Conservation (phyloP, 2,329 filamentous ascomycete genomes). For the Penicillium brasilianum region DNA sequence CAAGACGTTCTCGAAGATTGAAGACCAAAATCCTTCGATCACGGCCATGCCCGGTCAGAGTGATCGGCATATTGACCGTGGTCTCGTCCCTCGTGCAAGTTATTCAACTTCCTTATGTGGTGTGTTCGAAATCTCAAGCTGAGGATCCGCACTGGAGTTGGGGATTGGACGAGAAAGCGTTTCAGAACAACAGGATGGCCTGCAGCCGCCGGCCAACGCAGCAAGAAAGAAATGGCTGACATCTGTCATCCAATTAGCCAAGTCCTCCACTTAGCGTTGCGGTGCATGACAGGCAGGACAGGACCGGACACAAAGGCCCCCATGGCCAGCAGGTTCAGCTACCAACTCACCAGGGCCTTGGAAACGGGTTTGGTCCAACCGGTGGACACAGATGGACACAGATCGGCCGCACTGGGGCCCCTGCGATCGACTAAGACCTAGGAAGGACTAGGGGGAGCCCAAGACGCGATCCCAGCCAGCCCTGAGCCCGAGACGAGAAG, state of each 20-base stretch:
- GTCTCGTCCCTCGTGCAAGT: background rate
- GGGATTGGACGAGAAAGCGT: constrained; percentile 18
- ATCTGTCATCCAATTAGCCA: background rate
- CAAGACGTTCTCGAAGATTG: constrained; percentile 19
- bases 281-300: constrained; percentile 1
- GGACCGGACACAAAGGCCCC: background rate
- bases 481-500: constrained; percentile 21
- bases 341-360: constrained; percentile 11
- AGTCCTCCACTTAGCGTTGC: background rate
- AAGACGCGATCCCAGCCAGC: constrained; percentile 31
- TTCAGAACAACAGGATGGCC: constrained; percentile 14
- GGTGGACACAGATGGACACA: constrained; percentile 32
- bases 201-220: constrained; percentile 12
- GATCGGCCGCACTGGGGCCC: constrained; percentile 29
- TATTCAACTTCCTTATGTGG: constrained; percentile 2
- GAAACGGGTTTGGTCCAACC: constrained; percentile 25
- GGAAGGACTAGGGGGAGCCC: constrained; percentile 21
- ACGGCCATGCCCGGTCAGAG: background rate
- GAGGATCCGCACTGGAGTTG: background rate
- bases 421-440: constrained; percentile 29
- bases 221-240: constrained; percentile 1
- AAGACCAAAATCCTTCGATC: background rate
- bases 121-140: constrained; percentile 11
- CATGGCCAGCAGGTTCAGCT: too few relatives aligned
- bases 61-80: background rate